These are phyloP conservation scores for Bruguiera parviflora DNA, from an alignment of 345 rosid genomes.

Conservation along the genomic window DNA sequence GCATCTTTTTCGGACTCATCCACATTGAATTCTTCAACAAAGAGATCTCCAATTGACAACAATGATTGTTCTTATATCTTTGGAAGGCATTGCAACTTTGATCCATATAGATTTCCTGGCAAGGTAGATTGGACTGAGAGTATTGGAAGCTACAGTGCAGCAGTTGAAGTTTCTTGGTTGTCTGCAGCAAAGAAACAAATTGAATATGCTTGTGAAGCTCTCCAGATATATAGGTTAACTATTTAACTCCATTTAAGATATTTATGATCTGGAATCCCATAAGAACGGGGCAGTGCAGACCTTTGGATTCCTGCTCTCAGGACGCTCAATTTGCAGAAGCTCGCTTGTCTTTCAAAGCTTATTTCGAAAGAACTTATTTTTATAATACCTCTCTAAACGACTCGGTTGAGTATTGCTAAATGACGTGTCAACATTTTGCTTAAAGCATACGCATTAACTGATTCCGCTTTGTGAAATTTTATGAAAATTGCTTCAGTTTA, in stretches of 20 bases:
- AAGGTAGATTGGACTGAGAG: conserved; percentile 81
- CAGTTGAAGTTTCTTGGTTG: conserved; percentile 91
- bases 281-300: not conserved
- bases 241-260: conserved; percentile 4
- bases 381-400: not conserved
- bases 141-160: conserved; percentile 58
- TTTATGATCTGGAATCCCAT: not conserved
- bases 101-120: conserved; percentile 79
- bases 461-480: not conserved
- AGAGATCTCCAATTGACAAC: conserved; percentile 66
- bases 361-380: not conserved
- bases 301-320: conserved; percentile 2
- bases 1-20: conserved; percentile 70
- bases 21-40: conserved; percentile 39
- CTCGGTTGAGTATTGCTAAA: conserved; percentile 2
- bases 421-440: not conserved
- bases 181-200: conserved; percentile 92
- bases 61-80: conserved; percentile 45
- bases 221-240: conserved; percentile 71
- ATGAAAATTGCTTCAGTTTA: conserved; percentile 1
- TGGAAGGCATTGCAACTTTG: conserved; percentile 57
- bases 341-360: not conserved
- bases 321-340: not conserved
- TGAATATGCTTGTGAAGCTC: conserved; percentile 90
- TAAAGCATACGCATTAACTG: not conserved